Conservation (phyloP, 1,284 basidiomycete genomes). For the Fomitiporia mediterranea region DNA sequence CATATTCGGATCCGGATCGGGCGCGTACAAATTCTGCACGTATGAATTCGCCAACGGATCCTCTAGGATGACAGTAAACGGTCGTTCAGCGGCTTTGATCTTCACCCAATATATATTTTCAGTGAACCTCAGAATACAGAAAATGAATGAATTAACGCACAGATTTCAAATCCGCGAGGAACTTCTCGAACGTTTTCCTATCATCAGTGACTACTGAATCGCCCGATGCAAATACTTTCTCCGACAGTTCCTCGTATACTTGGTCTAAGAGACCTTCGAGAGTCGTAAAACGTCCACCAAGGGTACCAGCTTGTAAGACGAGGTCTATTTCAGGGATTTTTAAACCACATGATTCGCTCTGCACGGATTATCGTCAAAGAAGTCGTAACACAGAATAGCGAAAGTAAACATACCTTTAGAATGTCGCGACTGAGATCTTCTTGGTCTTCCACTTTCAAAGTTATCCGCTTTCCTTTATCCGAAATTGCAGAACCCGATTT, state of each 20-base stretch:
- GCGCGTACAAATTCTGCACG: slow-evolving; percentile 92
- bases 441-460: slow-evolving; percentile 85
- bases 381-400: background rate
- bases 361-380: background rate
- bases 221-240: slow-evolving; percentile 83
- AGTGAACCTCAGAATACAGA: slow-evolving; percentile 7
- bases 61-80: slow-evolving; percentile 92
- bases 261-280: slow-evolving; percentile 94
- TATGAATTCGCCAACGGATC: slow-evolving; percentile 97
- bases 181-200: slow-evolving; percentile 60
- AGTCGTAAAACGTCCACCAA: slow-evolving; percentile 98
- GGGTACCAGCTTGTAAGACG: slow-evolving; percentile 85
- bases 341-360: slow-evolving; percentile 92
- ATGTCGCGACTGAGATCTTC: slow-evolving; percentile 95
- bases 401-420: slow-evolving; percentile 62
- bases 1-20: slow-evolving; percentile 92
- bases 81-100: slow-evolving; percentile 72
- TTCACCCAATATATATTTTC: slow-evolving; percentile 27
- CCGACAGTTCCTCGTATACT: slow-evolving; percentile 91
- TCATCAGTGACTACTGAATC: slow-evolving; percentile 58
- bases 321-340: slow-evolving; percentile 95
- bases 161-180: slow-evolving; percentile 78
- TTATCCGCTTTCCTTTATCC: slow-evolving; percentile 81
- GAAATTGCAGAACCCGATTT: slow-evolving; percentile 92
- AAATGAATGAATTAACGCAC: slow-evolving; percentile 36